Evolutionary conservation across 2,329 filamentous ascomycete species (phyloP).

Genomic region (Colletotrichum incanum): DNA sequence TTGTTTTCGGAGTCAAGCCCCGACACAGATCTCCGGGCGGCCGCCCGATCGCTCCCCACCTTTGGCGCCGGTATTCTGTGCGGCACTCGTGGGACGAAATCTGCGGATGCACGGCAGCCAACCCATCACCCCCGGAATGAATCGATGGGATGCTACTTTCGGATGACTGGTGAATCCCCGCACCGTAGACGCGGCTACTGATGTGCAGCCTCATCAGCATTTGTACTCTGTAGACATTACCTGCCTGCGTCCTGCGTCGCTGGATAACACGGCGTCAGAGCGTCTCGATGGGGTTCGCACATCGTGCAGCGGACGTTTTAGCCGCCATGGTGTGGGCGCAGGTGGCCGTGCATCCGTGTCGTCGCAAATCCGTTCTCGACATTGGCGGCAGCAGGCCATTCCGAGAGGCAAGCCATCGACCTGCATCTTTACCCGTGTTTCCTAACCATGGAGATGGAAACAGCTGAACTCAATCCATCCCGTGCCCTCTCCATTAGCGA

Average conservation of each 20-base stretch:
- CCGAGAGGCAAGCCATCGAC: constrained; percentile 1
- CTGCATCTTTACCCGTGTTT: not conserved
- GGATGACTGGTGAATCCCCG: not conserved
- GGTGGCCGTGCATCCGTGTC: constrained; percentile 1
- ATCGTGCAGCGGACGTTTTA: not conserved
- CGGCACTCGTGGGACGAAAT: not conserved
- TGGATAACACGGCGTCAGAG: not conserved
- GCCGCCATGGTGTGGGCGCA: constrained; percentile 17
- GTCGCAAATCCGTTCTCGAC: constrained; percentile 32
- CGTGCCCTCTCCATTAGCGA: not conserved
- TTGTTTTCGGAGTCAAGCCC: not conserved
- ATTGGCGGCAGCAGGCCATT: constrained; percentile 22
- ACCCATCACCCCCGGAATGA: not conserved
- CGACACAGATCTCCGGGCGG: not conserved
- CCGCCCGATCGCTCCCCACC: not conserved
- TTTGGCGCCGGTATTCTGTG: not conserved
- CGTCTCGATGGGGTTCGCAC: not conserved
- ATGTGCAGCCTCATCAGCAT: not conserved
- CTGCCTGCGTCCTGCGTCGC: not conserved
- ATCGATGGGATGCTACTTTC: not conserved
- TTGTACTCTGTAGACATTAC: no score
- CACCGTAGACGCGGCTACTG: not conserved
- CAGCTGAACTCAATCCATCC: not conserved
- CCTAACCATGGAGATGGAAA: not conserved
- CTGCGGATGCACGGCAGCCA: not conserved